Conservation (phyloP, 192 early-diverging fungal genomes). For the Podila epicladia region DNA sequence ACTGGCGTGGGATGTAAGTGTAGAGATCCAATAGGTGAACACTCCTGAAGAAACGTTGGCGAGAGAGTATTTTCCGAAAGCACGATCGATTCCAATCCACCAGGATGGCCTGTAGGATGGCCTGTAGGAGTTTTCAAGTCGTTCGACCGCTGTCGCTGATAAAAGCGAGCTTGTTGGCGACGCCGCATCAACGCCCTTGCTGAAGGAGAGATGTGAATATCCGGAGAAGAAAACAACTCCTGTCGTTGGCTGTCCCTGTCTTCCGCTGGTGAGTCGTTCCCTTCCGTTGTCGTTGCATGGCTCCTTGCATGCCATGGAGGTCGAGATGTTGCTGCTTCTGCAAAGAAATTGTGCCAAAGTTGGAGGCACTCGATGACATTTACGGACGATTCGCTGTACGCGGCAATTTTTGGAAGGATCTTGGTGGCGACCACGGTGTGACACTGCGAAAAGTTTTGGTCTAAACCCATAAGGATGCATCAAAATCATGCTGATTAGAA, state of each 20-base stretch:
- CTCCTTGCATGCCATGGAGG: background rate
- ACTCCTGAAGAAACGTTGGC: background rate
- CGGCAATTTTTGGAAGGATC: background rate
- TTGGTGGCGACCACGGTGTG: background rate
- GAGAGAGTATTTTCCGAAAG: background rate
- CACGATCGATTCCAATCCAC: background rate
- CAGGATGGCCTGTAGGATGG: background rate
- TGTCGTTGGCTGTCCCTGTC: too few relatives aligned
- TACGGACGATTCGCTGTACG: background rate
- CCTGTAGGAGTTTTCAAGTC: background rate
- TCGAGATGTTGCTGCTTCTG: background rate
- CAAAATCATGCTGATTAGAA: too few relatives aligned
- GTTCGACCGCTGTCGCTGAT: too few relatives aligned
- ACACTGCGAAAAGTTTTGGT: background rate
- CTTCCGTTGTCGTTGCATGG: background rate
- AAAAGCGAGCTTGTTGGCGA: too few relatives aligned
- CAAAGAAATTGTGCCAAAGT: background rate
- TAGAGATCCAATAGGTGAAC: background rate
- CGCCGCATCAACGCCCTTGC: too few relatives aligned
- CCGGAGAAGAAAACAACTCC: too few relatives aligned
- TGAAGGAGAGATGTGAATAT: too few relatives aligned
- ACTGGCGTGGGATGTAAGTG: background rate
- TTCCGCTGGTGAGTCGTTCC: background rate
- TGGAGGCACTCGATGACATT: background rate
- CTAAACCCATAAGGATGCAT: background rate